Percentiles rank a stretch among this genome's conserved stretches.
Evolutionary conservation across 2,329 filamentous ascomycete species (phyloP).

Genomic region (Apiospora marii): DNA sequence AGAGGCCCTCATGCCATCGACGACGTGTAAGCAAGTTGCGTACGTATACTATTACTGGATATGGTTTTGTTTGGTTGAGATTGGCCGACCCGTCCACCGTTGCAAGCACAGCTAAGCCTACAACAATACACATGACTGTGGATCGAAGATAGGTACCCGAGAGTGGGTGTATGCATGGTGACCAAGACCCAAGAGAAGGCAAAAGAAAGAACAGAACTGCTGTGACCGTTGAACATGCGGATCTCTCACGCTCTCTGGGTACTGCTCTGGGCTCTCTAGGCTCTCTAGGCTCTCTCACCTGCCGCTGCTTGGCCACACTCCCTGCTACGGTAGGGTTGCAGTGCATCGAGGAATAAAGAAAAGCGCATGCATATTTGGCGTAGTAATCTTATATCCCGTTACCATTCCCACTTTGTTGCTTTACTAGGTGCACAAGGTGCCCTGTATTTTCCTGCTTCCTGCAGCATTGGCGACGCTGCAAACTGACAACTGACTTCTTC

Average conservation of each 20-base stretch:
- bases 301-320: background rate
- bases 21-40: background rate
- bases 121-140: background rate
- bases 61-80: background rate
- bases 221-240: conserved; percentile 19
- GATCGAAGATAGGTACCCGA: conserved; percentile 20
- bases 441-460: background rate
- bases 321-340: conserved; percentile 3
- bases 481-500: background rate
- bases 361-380: background rate
- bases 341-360: conserved; percentile 11
- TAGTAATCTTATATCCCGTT: background rate
- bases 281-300: no score
- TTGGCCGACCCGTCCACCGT: background rate
- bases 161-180: conserved; percentile 22
- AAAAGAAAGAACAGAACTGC: background rate
- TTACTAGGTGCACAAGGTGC: background rate
- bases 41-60: background rate
- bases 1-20: conserved; percentile 11
- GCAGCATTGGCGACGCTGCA: background rate
- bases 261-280: background rate
- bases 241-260: background rate
- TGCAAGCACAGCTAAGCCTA: background rate
- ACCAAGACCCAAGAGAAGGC: conserved; percentile 8
- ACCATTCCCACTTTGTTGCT: background rate